Evolutionary conservation across 768 basidiomycete species (phyloP), one percentile per base, ranked within the genome.

Genomic region (Trametes gibbosa): DNA sequence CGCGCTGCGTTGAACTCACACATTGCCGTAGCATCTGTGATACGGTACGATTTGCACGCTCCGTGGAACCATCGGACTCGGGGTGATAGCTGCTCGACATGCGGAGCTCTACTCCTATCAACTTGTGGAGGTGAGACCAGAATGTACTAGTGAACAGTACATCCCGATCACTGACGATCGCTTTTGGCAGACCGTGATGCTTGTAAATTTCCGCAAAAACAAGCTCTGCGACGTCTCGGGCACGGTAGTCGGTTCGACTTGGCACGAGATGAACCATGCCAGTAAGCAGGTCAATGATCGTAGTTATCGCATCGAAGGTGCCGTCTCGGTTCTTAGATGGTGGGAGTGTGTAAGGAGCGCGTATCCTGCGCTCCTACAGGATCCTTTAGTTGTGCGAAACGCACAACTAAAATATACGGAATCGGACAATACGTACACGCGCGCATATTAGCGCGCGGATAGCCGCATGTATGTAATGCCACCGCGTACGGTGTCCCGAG

Each of bases 141-240:
- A 75, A 76, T 17, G 49, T 45, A 1, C 70, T 71, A 0, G 70
- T 77, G 58, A 78, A 80, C n/a, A 70, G 29, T 7, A 49, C 48
- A 21, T 49, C 48, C 29, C 48, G 48, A 19, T 49, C 48, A 32
- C 48, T 49, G 21, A 49, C n/a, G 12, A 49, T 49, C 7, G 48
- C 29, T 13, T 49, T 49, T 2, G 48, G 48, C 5, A 53, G 42
- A 4, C 78, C 77, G 52, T 79, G 76, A 0, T 65, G 61, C 10
- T 73, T 74, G 27, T 76, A 77, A 0, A 79, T 63, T 1, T 69
- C 37, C 0, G 68, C 63, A 37, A 76, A 75, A 21, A 77, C 63
- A 0, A 77, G 13, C 27, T 77, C 68, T 0, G 76, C 75, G 0
- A 81, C 51, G 0, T 79, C 69, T 0, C 39, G 42, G 0, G 78